Evolutionary conservation across 208 protist species (phyloP).

Genomic region (Trichomonas gallinae): DNA sequence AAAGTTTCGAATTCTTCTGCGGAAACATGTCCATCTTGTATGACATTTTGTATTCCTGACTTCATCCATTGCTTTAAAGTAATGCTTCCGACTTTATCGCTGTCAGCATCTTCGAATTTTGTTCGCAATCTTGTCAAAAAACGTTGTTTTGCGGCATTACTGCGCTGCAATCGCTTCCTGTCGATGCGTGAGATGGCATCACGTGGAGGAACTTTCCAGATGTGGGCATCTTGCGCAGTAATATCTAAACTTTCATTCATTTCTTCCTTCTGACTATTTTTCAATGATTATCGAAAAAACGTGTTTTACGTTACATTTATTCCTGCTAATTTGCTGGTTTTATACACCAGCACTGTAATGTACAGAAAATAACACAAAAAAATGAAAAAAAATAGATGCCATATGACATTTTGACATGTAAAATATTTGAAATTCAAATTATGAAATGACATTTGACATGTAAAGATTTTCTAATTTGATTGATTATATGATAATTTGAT

Average conservation of each 20-base stretch:
- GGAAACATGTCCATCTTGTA: not conserved
- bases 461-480: too few species aligned
- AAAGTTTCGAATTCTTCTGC: not conserved
- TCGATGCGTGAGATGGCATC: not conserved
- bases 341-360: too few species aligned
- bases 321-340: too few species aligned
- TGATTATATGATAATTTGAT: too few species aligned
- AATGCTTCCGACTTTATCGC: not conserved
- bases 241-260: not conserved
- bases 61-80: not conserved
- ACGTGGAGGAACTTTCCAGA: not conserved
- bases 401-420: too few species aligned
- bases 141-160: not conserved
- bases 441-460: too few species aligned
- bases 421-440: too few species aligned
- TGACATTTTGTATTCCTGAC: not conserved
- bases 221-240: not conserved
- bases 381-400: too few species aligned
- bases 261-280: not conserved
- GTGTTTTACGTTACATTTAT: not conserved
- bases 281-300: not conserved
- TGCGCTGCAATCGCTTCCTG: not conserved
- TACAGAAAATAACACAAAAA: too few species aligned
- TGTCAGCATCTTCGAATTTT: not conserved
- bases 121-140: not conserved